phyloP scores from a whole-genome alignment of 108 stramenopile species.

The Ochromonas danica region DNA sequence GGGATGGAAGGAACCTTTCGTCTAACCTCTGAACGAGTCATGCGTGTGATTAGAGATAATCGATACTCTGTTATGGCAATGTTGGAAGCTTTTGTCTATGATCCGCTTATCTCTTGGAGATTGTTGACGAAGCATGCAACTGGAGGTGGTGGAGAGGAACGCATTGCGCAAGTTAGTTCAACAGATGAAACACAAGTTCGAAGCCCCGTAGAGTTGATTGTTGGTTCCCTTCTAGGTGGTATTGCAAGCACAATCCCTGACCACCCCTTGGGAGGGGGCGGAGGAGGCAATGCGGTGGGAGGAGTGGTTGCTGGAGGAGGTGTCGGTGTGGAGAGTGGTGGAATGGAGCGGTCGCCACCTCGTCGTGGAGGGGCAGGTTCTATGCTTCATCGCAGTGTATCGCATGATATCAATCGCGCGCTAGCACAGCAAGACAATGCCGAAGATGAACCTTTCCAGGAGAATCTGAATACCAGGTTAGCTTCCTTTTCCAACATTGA shows the following conservation, averaged over 20 bases:
- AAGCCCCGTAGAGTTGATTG: neutral
- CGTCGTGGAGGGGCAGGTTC: neutral
- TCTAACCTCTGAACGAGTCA: slow-evolving; percentile 27
- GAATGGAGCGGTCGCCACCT: neutral
- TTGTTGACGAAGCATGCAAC: slow-evolving; percentile 17
- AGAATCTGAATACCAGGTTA: slow-evolving; percentile 33
- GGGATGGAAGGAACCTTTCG: slow-evolving; percentile 34
- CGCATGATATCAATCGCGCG: neutral
- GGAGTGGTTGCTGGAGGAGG: neutral
- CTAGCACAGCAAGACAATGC: neutral
- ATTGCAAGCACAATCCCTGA: neutral
- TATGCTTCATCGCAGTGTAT: neutral
- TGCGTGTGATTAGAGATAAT: neutral
- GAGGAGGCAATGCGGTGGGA: neutral
- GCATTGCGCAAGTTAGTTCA: neutral
- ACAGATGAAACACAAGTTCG: neutral
- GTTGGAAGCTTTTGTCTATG: slow-evolving; percentile 43
- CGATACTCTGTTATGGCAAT: slow-evolving; percentile 31
- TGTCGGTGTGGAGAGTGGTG: neutral
- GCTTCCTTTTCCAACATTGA: neutral
- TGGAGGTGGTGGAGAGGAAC: neutral
- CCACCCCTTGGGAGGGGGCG: neutral
- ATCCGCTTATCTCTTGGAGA: slow-evolving; percentile 39
- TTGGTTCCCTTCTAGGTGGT: neutral
- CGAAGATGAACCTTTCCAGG: neutral